phyloP scores from a whole-genome alignment of 768 basidiomycete genomes.

The Lactarius tabidus region DNA sequence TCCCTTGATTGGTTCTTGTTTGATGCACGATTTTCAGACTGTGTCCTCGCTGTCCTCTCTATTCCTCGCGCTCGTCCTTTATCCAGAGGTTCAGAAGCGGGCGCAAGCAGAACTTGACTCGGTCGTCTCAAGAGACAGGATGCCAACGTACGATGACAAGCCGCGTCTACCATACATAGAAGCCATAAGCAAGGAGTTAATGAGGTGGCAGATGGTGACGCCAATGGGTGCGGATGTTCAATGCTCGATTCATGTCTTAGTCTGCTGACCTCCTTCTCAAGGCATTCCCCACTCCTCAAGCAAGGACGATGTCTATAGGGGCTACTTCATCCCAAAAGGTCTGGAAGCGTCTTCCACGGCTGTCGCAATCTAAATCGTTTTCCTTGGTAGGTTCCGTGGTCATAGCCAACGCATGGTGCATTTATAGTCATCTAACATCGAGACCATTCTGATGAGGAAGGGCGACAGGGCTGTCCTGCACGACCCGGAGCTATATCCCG shows the following conservation, averaged over 20 bases:
- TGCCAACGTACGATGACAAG: conserved; percentile 31
- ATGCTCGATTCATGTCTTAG: too few species aligned
- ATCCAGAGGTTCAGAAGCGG: conserved; percentile 17
- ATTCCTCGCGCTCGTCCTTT: conserved; percentile 8
- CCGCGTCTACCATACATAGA: conserved; percentile 29
- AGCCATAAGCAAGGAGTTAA: conserved; percentile 29
- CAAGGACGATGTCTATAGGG: conserved; percentile 29
- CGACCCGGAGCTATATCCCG: too few species aligned
- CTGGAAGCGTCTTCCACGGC: not conserved
- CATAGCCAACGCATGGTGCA: conserved; percentile 30
- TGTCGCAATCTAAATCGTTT: too few species aligned
- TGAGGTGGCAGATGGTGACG: conserved; percentile 26
- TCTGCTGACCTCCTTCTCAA: not conserved
- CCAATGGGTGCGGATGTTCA: conserved; percentile 4
- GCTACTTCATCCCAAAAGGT: conserved; percentile 31
- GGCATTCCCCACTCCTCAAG: conserved; percentile 26
- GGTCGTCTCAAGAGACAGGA: conserved; percentile 27
- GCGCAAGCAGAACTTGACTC: conserved; percentile 31
- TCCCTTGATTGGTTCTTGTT: not conserved
- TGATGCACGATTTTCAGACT: not conserved
- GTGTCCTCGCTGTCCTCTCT: conserved; percentile 8
- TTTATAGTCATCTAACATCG: not conserved
- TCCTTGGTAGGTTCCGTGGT: not conserved
- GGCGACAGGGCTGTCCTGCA: not conserved
- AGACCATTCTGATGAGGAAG: not conserved